phyloP scores from a whole-genome alignment of 2,329 filamentous ascomycete genomes.

The Boeremia lycopersici region DNA sequence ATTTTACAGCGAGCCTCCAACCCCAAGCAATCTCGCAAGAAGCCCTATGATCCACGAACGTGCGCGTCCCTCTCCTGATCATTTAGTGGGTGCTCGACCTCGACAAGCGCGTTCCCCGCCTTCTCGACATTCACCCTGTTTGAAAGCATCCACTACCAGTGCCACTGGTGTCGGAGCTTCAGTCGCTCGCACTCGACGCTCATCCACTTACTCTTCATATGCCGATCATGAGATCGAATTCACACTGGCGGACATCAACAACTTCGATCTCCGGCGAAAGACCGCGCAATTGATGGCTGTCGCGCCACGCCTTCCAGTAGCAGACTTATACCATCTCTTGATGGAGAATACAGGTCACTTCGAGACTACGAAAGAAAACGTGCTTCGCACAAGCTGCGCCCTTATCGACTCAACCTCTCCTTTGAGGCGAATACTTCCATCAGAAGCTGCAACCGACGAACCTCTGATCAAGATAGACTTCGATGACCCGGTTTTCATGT shows the following conservation, averaged over 20 bases:
- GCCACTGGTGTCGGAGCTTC: not conserved
- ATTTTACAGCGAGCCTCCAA: not conserved
- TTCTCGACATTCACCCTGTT: too few relatives aligned
- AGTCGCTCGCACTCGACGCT: not conserved
- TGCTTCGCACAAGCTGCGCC: not conserved
- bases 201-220: not conserved
- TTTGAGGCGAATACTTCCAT: not conserved
- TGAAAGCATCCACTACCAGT: not conserved
- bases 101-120: not conserved
- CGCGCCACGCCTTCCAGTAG: slow-evolving; percentile 22
- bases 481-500: slow-evolving; percentile 21
- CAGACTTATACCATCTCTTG: slow-evolving; percentile 25
- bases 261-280: slow-evolving; percentile 19
- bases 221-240: not conserved
- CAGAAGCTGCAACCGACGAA: slow-evolving; percentile 2
- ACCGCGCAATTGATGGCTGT: slow-evolving; percentile 27
- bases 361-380: slow-evolving; percentile 5
- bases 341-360: slow-evolving; percentile 17
- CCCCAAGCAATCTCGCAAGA: not conserved
- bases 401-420: not conserved
- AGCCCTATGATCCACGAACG: not conserved
- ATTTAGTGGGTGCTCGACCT: not conserved
- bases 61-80: not conserved
- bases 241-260: slow-evolving; percentile 21
- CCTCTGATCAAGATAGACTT: slow-evolving; percentile 26